Evolutionary conservation across 1,284 basidiomycete genomes (phyloP), one percentile per base, ranked within the genome.

Genomic region (Cutaneotrichosporon dermatis): DNA sequence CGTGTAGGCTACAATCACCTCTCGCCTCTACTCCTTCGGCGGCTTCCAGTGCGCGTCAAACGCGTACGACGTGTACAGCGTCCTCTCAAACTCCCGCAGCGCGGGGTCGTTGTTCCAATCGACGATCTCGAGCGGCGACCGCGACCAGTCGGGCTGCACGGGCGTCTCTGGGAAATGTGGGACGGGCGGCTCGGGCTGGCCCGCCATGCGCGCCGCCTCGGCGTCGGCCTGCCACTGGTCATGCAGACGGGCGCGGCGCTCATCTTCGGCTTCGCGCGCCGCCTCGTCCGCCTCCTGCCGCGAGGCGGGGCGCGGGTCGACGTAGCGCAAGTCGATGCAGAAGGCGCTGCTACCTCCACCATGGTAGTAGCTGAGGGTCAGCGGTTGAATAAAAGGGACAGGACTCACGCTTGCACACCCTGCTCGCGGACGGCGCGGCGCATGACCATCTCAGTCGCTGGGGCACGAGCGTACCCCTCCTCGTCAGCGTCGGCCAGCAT

Each of bases 401-500:
- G 6, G 33, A 49, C 46, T 12, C 13, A 48, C 16, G 71, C 74
- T 55, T 76, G 71, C 12, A 77, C 69, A 12, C 78, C 78, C 10
- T 74, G 66, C 59, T 80, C 78, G 41, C 78, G 55, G 4, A 58
- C 72, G 2, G 76, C 76, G n/a, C 77, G 64, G 25, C 76, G 60
- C 61, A 69, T 67, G 42, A 78, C 66, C 54, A 70, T 70, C 52
- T 71, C 72, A 33, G 64, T 64, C 0, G 75, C 77, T 6, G 67
- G 67, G 0, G 71, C 66, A 15, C 77, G 69, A 1, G 78, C 76
- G 37, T 60, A 48, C 2, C 79, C 79, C 11, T 70, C 61, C 51
- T 78, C 76, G 50, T 77, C 76, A 13, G 78, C 75, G 62, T 80
- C 79, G 4, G 79, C 78, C n/a, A 80, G 63, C 78, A 79, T 79